phyloP scores from a whole-genome alignment of 2,329 filamentous ascomycete genomes.

The Pyrenochaeta sp. region DNA sequence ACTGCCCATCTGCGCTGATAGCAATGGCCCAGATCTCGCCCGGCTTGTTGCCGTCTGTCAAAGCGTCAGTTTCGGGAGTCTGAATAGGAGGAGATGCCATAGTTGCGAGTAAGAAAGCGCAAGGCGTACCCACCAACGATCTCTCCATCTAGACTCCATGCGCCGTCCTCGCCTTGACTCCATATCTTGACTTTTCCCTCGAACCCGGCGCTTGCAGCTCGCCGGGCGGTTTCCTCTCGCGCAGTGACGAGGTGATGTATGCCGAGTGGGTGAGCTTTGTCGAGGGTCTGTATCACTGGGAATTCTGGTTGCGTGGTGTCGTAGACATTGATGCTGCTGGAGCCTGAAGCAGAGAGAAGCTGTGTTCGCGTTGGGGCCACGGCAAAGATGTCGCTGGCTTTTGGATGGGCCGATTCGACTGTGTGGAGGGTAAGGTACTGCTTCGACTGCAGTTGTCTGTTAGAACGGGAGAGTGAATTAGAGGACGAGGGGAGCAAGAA shows the following conservation, averaged over 20 bases:
- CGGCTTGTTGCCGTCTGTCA: slow-evolving; percentile 62
- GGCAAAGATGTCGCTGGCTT: slow-evolving; percentile 77
- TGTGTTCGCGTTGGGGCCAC: slow-evolving; percentile 76
- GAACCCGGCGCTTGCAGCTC: slow-evolving; percentile 86
- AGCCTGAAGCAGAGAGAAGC: slow-evolving; percentile 84
- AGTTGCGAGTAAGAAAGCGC: slow-evolving; percentile 15
- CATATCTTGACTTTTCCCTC: slow-evolving; percentile 88
- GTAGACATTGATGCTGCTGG: slow-evolving; percentile 74
- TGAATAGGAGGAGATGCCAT: not conserved
- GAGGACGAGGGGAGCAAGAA: not conserved
- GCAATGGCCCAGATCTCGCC: slow-evolving; percentile 88
- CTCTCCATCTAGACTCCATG: slow-evolving; percentile 61
- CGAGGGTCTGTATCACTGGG: slow-evolving; percentile 79
- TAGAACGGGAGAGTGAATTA: slow-evolving; percentile 6
- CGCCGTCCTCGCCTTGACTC: slow-evolving; percentile 62
- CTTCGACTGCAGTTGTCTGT: slow-evolving; percentile 77
- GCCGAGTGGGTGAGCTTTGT: slow-evolving; percentile 82
- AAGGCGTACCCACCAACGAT: slow-evolving; percentile 51
- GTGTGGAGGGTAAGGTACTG: slow-evolving; percentile 96
- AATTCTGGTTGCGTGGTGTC: slow-evolving; percentile 75
- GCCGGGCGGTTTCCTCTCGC: slow-evolving; percentile 65
- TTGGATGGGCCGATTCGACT: slow-evolving; percentile 81
- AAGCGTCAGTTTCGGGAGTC: slow-evolving; percentile 10
- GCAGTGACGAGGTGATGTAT: slow-evolving; percentile 86
- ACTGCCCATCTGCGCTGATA: slow-evolving; percentile 82